phyloP scores from a whole-genome alignment of 2,329 filamentous ascomycete genomes.

The Fusarium sp. region DNA sequence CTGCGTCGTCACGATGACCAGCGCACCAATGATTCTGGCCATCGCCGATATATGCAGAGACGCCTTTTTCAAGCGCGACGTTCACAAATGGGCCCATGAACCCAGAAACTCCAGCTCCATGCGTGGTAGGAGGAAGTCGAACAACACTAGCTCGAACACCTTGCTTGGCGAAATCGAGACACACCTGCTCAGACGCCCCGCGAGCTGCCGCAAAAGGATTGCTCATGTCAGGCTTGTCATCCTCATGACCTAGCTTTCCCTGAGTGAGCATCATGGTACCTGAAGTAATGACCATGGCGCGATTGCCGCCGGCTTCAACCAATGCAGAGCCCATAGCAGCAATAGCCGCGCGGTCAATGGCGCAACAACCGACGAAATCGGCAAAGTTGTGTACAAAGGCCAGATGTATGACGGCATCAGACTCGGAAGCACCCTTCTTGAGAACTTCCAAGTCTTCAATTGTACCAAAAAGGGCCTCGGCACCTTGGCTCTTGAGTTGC shows the following conservation, averaged over 20 bases:
- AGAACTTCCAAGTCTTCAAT: not conserved
- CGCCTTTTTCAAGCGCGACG: not conserved
- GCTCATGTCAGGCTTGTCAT: not conserved
- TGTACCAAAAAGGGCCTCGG: not conserved
- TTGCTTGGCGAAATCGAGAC: not conserved
- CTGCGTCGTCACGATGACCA: not conserved
- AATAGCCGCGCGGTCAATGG: not conserved
- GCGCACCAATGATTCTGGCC: not conserved
- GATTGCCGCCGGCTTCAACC: not conserved
- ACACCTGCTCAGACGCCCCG: not conserved
- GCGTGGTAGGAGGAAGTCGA: not conserved
- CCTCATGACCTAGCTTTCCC: not conserved
- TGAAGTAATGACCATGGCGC: not conserved
- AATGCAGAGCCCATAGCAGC: not conserved
- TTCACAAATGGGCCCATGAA: not conserved
- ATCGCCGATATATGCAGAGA: not conserved
- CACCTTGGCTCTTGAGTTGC: not conserved
- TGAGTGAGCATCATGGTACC: not conserved
- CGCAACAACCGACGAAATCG: not conserved
- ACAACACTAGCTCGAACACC: not conserved
- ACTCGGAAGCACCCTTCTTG: not conserved
- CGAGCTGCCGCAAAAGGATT: not conserved
- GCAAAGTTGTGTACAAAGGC: not conserved
- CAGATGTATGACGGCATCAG: not conserved
- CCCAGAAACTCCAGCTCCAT: not conserved